Conservation (phyloP, 2,329 filamentous ascomycete species). For the Furcasterigmium furcatum region DNA sequence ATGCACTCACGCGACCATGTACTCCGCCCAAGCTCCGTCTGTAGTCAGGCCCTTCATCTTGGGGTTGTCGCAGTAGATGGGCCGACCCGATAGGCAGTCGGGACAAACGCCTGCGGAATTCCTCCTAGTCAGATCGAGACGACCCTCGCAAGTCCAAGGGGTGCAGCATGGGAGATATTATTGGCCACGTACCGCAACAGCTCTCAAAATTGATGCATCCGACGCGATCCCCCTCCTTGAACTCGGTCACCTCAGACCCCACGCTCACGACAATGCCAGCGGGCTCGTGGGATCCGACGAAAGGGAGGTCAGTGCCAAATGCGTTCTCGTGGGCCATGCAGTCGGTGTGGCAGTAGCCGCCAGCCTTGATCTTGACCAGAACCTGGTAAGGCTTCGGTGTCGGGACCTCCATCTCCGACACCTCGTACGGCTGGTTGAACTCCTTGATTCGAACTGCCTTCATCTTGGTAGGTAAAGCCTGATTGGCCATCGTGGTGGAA, state of each 20-base stretch:
- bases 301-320: constrained; percentile 4
- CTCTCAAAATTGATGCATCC: constrained; percentile 13
- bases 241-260: constrained; percentile 42
- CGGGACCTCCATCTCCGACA: constrained; percentile 6
- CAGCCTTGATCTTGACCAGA: constrained; percentile 9
- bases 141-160: neutral
- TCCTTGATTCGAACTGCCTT: no score
- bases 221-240: constrained; percentile 54
- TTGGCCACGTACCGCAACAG: constrained; percentile 8
- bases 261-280: constrained; percentile 43
- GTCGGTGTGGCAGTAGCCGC: constrained; percentile 11
- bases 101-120: constrained; percentile 6
- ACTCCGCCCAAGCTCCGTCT: constrained; percentile 9
- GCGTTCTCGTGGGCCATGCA: constrained; percentile 11
- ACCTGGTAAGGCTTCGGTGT: constrained; percentile 9
- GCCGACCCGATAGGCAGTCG: constrained; percentile 5
- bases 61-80: constrained; percentile 9
- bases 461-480: no score
- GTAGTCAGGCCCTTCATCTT: constrained; percentile 8
- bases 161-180: neutral
- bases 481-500: no score
- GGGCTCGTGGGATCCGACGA: constrained; percentile 10
- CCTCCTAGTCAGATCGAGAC: neutral
- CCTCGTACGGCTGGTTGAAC: constrained; percentile 7
- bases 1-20: constrained; percentile 10